Evolutionary conservation across 352 stramenopile species (phyloP).

Genomic region (Globisporangium solare): DNA sequence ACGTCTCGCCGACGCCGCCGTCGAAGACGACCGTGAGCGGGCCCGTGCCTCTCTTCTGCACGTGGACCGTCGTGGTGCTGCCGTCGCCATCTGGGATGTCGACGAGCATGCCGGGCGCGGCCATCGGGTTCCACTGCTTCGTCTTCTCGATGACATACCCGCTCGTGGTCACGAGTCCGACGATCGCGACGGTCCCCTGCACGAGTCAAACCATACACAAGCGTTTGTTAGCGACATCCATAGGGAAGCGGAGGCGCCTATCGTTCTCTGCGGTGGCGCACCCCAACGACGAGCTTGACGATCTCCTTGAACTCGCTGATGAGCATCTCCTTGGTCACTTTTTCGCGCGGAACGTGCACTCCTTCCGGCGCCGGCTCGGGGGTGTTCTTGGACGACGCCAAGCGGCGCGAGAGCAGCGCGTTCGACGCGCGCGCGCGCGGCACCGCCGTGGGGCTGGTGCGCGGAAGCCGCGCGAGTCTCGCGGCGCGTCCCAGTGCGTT

Average conservation of each 20-base stretch:
- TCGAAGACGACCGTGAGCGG: conserved; percentile 69
- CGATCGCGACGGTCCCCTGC: conserved; percentile 36
- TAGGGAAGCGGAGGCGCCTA: not conserved
- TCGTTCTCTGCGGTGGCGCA: conserved; percentile 12
- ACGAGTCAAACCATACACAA: not conserved
- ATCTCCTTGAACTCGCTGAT: conserved; percentile 53
- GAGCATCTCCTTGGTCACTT: conserved; percentile 42
- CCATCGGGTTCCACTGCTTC: conserved; percentile 54
- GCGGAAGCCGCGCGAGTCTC: not conserved
- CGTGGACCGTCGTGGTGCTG: conserved; percentile 37
- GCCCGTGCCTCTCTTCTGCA: conserved; percentile 38
- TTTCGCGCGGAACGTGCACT: not conserved
- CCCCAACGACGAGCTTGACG: conserved; percentile 54
- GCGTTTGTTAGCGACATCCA: not conserved
- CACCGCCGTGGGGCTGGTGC: not conserved
- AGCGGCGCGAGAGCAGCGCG: conserved; percentile 1
- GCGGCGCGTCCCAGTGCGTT: not conserved
- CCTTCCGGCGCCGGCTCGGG: not conserved
- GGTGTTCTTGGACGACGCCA: conserved; percentile 14
- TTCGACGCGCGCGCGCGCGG: not conserved
- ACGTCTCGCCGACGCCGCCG: conserved; percentile 74
- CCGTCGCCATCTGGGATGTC: conserved; percentile 36
- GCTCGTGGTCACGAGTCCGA: conserved; percentile 39
- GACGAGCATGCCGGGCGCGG: conserved; percentile 42
- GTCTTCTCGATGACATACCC: conserved; percentile 69